Percentiles rank a stretch among this genome's conserved stretches.
phyloP scores from a whole-genome alignment of 2,329 filamentous ascomycete species.

The Coleophoma cylindrospora region DNA sequence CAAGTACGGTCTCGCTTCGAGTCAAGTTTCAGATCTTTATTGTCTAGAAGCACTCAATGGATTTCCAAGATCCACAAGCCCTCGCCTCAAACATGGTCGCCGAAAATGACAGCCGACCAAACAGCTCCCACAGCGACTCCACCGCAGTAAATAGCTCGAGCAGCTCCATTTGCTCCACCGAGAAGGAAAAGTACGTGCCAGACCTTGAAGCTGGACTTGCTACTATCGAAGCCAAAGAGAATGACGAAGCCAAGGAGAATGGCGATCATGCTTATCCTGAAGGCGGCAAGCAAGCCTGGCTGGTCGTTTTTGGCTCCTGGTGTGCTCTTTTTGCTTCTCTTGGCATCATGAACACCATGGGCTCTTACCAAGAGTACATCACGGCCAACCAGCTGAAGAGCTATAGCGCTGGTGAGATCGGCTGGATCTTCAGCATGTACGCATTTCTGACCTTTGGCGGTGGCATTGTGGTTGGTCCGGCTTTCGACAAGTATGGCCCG shows the following conservation, averaged over 20 bases:
- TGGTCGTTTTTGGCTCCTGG: constrained; percentile 79
- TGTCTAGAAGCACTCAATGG: too few species aligned
- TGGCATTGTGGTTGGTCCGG: constrained; percentile 58
- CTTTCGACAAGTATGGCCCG: constrained; percentile 61
- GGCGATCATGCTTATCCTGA: constrained; percentile 53
- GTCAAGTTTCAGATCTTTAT: too few species aligned
- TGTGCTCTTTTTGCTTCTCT: constrained; percentile 69
- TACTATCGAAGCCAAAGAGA: neutral
- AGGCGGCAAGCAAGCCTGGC: constrained; percentile 77
- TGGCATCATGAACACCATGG: constrained; percentile 74
- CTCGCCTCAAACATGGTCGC: too few species aligned
- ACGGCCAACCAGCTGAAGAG: constrained; percentile 65
- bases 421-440: constrained; percentile 87
- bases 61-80: too few species aligned
- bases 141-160: neutral
- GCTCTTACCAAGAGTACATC: constrained; percentile 31
- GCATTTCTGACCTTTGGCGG: constrained; percentile 78
- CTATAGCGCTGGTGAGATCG: constrained; percentile 64
- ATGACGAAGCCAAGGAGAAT: neutral
- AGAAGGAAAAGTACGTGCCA: neutral
- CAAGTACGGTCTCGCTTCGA: too few species aligned
- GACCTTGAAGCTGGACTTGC: too few species aligned
- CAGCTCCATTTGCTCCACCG: neutral
- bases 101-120: too few species aligned
- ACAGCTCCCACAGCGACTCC: neutral